Conservation (phyloP, 2,329 filamentous ascomycete genomes). For the Alternaria brassicae region DNA sequence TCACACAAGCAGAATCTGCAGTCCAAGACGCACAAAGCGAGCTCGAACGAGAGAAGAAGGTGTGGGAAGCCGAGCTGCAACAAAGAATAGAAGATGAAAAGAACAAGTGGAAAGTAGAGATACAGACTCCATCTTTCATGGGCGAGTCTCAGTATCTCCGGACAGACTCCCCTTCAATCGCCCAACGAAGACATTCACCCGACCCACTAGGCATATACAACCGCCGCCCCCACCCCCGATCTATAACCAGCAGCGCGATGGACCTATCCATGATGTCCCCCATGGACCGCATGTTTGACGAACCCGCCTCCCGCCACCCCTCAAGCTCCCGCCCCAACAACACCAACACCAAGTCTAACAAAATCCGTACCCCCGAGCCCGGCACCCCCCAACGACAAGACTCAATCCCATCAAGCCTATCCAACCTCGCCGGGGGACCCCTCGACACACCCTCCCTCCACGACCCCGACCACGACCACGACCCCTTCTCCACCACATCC, state of each 20-base stretch:
- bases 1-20: slow-evolving; percentile 69
- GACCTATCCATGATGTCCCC: slow-evolving; percentile 45
- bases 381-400: slow-evolving; percentile 46
- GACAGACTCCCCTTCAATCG: slow-evolving; percentile 48
- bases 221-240: slow-evolving; percentile 36
- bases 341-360: slow-evolving; percentile 24
- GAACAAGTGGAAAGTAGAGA: slow-evolving; percentile 63
- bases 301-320: slow-evolving; percentile 42
- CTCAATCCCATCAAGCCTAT: slow-evolving; percentile 42
- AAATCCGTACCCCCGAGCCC: slow-evolving; percentile 47
- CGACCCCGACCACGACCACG: slow-evolving; percentile 52
- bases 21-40: slow-evolving; percentile 65
- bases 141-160: slow-evolving; percentile 40
- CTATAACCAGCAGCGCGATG: slow-evolving; percentile 36
- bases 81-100: slow-evolving; percentile 71
- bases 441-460: slow-evolving; percentile 57
- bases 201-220: slow-evolving; percentile 45
- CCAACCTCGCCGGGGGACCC: slow-evolving; percentile 37
- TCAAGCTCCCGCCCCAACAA: slow-evolving; percentile 43
- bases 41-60: slow-evolving; percentile 65
- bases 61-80: slow-evolving; percentile 63
- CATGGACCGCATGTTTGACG: slow-evolving; percentile 47
- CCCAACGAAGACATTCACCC: slow-evolving; percentile 52
- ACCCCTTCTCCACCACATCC: slow-evolving; percentile 62
- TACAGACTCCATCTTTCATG: slow-evolving; percentile 39